Base-by-base conservation (phyloP, 23 red algal species). In the Chondrus crispus region DNA sequence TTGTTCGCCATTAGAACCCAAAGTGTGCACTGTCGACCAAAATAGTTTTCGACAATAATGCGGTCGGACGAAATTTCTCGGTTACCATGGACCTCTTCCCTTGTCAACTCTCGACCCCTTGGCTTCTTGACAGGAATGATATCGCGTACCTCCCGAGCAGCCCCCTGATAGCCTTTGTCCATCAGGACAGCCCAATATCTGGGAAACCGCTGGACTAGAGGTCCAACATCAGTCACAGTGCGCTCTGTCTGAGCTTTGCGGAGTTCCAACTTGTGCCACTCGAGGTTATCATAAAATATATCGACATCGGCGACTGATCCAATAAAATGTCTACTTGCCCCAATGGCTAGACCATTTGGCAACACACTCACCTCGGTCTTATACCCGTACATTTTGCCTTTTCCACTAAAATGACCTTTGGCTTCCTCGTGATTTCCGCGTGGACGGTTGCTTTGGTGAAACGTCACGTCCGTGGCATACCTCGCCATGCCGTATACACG, bases 41-140 rank as follows among this genome's bases (percentile, higher is more conserved):
- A 76, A 20, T 24, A 76, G 43, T 76, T 76, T 38, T 76, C 71
- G n/a, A 76, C 39, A 76, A 76, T 76, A 48, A 76, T 76, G 33
- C 71, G 71, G 39, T 76, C 71, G n/a, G 28, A 76, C 24, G 71
- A 76, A 37, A 37, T 7, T n/a, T 76, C 39, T 24, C 28, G n/a
- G 44, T 76, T 48, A 4, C 4, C 28, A 22, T 48, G 28, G 71
- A 24, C 43, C 28, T 76, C 71, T 76, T 43, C 37, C 33, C 24
- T 38, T 24, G 71, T 76, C n/a, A 76, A 20, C 33, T 5, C 33
- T 22, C 71, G 28, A 24, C 39, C 39, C 37, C 28, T 40, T 7
- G 71, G 71, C 71, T 76, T 76, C 39, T 76, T 76, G 28, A 37
- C 43, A 24, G 71, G 71, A 76, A 46, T 76, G 37, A 76, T 76